phyloP scores from a whole-genome alignment of 176 grass and related monocot genomes.

The Carex pumila region DNA sequence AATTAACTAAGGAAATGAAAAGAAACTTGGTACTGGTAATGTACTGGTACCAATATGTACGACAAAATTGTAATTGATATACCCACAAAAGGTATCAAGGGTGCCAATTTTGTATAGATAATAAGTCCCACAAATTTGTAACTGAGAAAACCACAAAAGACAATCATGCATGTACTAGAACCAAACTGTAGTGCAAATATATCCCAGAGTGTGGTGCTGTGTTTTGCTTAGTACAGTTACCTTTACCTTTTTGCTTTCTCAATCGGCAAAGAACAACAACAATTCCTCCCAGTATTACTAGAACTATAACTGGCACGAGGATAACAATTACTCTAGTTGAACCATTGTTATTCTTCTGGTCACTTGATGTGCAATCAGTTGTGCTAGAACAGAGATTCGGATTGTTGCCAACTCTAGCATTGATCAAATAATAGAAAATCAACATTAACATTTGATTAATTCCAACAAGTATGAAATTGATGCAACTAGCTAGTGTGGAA shows the following conservation, averaged over 20 bases:
- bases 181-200: neutral
- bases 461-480: neutral
- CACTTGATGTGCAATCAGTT: neutral
- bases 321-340: constrained; percentile 22
- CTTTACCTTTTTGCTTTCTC: constrained; percentile 27
- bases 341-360: neutral
- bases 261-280: constrained; percentile 1
- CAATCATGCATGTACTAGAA: neutral
- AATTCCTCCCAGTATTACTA: constrained; percentile 19
- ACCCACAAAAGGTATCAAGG: too few species aligned
- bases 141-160: neutral
- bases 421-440: neutral
- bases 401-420: constrained; percentile 40
- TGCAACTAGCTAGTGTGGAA: neutral
- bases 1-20: too few species aligned
- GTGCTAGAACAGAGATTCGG: constrained; percentile 20
- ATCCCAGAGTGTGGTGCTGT: neutral
- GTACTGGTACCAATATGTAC: too few species aligned
- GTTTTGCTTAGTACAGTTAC: neutral
- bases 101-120: too few species aligned
- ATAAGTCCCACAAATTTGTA: too few species aligned
- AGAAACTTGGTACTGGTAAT: too few species aligned
- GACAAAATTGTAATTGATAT: too few species aligned
- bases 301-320: constrained; percentile 19
- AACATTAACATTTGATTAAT: neutral